These are phyloP conservation scores for Phytophthora idaei DNA, from an alignment of 352 stramenopile genomes.

Conservation along the genomic window DNA sequence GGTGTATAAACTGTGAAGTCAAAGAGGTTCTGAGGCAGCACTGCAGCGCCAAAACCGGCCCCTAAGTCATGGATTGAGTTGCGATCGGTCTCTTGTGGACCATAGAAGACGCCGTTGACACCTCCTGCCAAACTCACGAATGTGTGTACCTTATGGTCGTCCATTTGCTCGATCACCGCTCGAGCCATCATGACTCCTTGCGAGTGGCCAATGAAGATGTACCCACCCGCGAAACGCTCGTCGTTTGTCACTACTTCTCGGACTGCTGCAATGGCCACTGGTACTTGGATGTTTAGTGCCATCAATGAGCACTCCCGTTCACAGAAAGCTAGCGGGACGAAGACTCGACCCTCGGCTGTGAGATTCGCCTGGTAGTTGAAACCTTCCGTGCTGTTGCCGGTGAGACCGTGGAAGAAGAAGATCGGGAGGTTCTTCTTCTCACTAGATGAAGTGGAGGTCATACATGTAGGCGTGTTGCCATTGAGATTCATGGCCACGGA, in stretches of 20 bases:
- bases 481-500: conserved; percentile 13
- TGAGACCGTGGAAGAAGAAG: conserved; percentile 61
- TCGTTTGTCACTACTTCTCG: conserved; percentile 25
- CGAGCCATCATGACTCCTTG: conserved; percentile 51
- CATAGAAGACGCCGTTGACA: conserved; percentile 58
- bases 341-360: conserved; percentile 31
- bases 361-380: conserved; percentile 39
- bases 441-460: conserved; percentile 3
- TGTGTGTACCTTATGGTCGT: conserved; percentile 56
- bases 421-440: conserved; percentile 39
- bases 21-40: conserved; percentile 30
- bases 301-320: conserved; percentile 35
- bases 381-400: conserved; percentile 26
- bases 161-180: conserved; percentile 58
- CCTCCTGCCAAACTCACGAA: conserved; percentile 51
- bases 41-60: conserved; percentile 22
- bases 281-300: conserved; percentile 40
- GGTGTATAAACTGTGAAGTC: conserved; percentile 39
- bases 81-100: conserved; percentile 37
- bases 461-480: neutral
- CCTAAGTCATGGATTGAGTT: conserved; percentile 27
- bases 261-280: conserved; percentile 47
- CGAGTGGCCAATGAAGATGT: conserved; percentile 58
- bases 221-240: conserved; percentile 34
- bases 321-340: conserved; percentile 49